These are phyloP conservation scores for Fusarium napiforme DNA, from an alignment of 2,329 filamentous ascomycete genomes.

Conservation along the genomic window DNA sequence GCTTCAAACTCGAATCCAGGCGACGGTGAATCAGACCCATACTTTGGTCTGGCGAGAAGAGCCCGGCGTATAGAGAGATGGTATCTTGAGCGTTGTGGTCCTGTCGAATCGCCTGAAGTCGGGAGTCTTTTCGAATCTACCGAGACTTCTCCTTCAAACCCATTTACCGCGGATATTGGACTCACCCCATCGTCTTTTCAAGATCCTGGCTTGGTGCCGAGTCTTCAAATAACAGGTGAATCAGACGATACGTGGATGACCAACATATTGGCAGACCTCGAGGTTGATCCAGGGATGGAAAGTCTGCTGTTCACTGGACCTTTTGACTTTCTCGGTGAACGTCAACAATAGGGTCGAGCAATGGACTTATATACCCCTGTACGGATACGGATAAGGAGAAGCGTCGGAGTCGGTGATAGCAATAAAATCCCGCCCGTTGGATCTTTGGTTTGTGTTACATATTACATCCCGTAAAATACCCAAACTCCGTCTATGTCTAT, in stretches of 20 bases:
- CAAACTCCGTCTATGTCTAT: conserved; percentile 40
- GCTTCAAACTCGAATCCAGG: conserved; percentile 18
- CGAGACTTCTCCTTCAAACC: conserved; percentile 20
- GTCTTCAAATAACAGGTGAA: conserved; percentile 27
- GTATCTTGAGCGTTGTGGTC: conserved; percentile 34
- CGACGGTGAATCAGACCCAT: conserved; percentile 37
- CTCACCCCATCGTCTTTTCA: conserved; percentile 17
- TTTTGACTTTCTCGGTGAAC: conserved; percentile 36
- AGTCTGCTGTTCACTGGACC: conserved; percentile 34
- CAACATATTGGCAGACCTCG: conserved; percentile 30
- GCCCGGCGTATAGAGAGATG: conserved; percentile 37
- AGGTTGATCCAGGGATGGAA: conserved; percentile 31
- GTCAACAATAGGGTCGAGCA: background rate
- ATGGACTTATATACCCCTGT: conserved; percentile 1
- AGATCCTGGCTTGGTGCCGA: conserved; percentile 20
- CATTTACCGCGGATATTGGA: conserved; percentile 12
- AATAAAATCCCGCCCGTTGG: conserved; percentile 12
- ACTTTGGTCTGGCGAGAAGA: conserved; percentile 39
- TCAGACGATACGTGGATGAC: conserved; percentile 30
- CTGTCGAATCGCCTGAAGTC: conserved; percentile 28
- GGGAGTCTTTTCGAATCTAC: conserved; percentile 29
- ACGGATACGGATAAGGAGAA: conserved; percentile 27
- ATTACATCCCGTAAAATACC: background rate
- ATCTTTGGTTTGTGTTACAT: background rate
- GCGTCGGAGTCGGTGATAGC: conserved; percentile 19